Conservation (phyloP, 78 protist genomes). For the Polysphondylium violaceum region DNA sequence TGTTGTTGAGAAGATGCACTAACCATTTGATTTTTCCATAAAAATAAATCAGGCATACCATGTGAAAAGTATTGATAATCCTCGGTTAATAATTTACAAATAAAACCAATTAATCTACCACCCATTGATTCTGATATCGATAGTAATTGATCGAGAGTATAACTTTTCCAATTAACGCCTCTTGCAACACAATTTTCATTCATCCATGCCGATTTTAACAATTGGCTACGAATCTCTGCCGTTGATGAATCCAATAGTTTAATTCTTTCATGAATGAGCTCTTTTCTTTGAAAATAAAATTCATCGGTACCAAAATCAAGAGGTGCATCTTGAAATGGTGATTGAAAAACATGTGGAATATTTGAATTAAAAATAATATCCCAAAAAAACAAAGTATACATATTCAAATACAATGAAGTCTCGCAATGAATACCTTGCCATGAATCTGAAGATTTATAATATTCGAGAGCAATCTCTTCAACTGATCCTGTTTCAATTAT, state of each 20-base stretch:
- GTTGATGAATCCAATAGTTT: neutral
- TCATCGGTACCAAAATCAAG: conserved; percentile 52
- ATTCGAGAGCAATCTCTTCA: conserved; percentile 15
- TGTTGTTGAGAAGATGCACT: neutral
- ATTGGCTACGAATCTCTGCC: neutral
- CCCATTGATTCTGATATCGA: conserved; percentile 17
- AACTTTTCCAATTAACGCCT: conserved; percentile 37
- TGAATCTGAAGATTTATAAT: neutral
- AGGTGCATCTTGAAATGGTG: conserved; percentile 66
- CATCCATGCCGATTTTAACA: conserved; percentile 1
- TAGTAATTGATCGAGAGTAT: conserved; percentile 9
- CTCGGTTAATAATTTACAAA: conserved; percentile 26
- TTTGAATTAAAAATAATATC: conserved; percentile 28
- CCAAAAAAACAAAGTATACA: conserved; percentile 53
- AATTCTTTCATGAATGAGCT: neutral
- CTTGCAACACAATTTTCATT: conserved; percentile 34
- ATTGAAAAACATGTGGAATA: conserved; percentile 53
- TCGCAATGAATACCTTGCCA: conserved; percentile 68
- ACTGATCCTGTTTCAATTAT: neutral
- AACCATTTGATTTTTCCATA: conserved; percentile 18
- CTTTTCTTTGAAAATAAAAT: conserved; percentile 32
- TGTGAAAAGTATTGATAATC: conserved; percentile 42
- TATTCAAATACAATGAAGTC: conserved; percentile 2
- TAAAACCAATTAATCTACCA: conserved; percentile 31
- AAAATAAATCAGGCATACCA: conserved; percentile 55